These are phyloP conservation scores for Phytophthora kernoviae DNA, from an alignment of 352 stramenopile species.

Conservation along the genomic window DNA sequence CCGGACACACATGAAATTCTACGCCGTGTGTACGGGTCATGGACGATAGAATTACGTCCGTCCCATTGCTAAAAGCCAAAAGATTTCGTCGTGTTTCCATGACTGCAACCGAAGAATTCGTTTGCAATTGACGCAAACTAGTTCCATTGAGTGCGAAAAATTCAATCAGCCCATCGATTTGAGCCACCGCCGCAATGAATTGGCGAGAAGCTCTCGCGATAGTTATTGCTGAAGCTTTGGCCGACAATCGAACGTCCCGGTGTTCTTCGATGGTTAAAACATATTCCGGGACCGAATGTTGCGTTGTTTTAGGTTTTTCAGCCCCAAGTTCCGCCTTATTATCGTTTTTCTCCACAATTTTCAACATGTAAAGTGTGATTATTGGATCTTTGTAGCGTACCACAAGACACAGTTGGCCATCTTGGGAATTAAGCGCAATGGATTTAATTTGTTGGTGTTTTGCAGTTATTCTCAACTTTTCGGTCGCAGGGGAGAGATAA, in stretches of 20 bases:
- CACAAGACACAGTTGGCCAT: slow-evolving; percentile 20
- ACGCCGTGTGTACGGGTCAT: slow-evolving; percentile 32
- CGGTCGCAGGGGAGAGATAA: slow-evolving; percentile 23
- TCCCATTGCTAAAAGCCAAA: slow-evolving; percentile 47
- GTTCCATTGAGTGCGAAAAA: slow-evolving; percentile 57
- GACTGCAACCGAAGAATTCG: slow-evolving; percentile 18
- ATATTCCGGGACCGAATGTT: slow-evolving; percentile 4
- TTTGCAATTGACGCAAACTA: slow-evolving; percentile 39
- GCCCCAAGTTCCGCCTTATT: neutral
- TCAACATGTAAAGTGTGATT: slow-evolving; percentile 26
- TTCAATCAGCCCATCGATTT: slow-evolving; percentile 18
- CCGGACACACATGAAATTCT: slow-evolving; percentile 42
- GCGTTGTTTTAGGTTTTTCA: neutral
- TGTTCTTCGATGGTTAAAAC: slow-evolving; percentile 5
- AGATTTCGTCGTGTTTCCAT: slow-evolving; percentile 48
- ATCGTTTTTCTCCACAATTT: slow-evolving; percentile 14
- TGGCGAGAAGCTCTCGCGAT: slow-evolving; percentile 22
- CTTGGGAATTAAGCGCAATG: slow-evolving; percentile 26
- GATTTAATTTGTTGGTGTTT: slow-evolving; percentile 4
- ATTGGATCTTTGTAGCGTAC: slow-evolving; percentile 15
- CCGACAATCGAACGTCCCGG: neutral
- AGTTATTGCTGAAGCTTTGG: slow-evolving; percentile 9
- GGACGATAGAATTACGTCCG: slow-evolving; percentile 31
- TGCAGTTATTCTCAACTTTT: slow-evolving; percentile 29
- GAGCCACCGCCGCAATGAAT: slow-evolving; percentile 18